phyloP scores from a whole-genome alignment of 768 basidiomycete genomes.

The Boletus barrowsii region DNA sequence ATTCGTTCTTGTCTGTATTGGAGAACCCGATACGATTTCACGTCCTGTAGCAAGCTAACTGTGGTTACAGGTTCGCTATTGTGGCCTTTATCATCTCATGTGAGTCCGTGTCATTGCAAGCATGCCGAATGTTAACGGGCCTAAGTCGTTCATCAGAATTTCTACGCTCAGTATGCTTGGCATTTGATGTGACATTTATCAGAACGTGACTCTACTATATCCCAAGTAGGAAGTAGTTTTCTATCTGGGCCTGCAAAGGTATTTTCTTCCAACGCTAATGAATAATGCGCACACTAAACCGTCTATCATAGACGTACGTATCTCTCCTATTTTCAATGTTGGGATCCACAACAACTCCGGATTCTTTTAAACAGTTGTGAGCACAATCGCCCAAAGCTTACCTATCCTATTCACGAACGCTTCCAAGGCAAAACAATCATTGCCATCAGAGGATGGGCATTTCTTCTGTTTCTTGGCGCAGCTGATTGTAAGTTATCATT shows the following conservation, averaged over 20 bases:
- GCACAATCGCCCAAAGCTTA: background rate
- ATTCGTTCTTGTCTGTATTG: slow-evolving; percentile 3
- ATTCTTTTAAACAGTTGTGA: background rate
- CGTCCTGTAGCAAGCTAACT: no score
- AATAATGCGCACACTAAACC: background rate
- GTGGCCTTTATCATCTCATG: slow-evolving; percentile 1
- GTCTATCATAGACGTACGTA: background rate
- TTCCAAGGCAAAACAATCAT: background rate
- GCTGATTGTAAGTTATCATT: slow-evolving; percentile 1
- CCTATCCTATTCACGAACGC: background rate
- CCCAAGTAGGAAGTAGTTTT: background rate
- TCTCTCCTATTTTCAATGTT: background rate
- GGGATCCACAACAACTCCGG: background rate
- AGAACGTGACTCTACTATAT: background rate
- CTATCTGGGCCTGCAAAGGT: background rate
- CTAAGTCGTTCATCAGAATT: background rate
- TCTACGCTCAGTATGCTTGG: background rate
- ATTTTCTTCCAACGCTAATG: background rate
- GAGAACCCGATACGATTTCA: no score
- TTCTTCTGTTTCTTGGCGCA: background rate
- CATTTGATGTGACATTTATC: background rate
- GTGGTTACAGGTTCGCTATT: slow-evolving; percentile 5
- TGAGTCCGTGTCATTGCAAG: background rate
- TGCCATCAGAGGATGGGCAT: background rate
- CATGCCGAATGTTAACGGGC: background rate